Evolutionary conservation across 169 alveolate species (phyloP), one percentile per base, ranked within the genome.

Genomic region (Ichthyophthirius multifiliis): DNA sequence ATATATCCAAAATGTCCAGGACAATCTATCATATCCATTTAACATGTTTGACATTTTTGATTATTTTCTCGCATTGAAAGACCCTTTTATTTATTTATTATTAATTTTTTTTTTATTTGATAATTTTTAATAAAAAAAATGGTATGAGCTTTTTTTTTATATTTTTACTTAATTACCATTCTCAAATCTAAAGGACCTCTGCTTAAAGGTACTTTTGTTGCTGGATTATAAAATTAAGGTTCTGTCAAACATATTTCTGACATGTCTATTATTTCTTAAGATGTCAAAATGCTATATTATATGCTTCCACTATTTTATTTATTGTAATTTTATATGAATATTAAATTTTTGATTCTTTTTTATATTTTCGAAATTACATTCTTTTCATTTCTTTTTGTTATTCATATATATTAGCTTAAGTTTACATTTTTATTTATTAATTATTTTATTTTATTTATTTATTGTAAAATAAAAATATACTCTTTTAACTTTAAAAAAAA

Each of bases 1-100:
- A 98, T 91, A 82, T 93, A 97, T 5, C 99, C 99, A 93, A 97
- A 98, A 83, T 98, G 99, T 9, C 99, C 99, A 31, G 99, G 98
- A 89, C 99, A 98, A 73, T 95, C 95, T 41, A 83, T 92, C 48
- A 93, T 71, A 71, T 86, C 91, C 62, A 94, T 90, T 15, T 94
- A 90, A 79, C 99, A 98, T 35, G 99, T 97, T 31, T 93, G 92
- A 87, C 99, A 98, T 7, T 27, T 41, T 39, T 48, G 80, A 37
- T 74, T 83, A 80, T 90, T 93, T 67, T 85, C 90, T 34, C 83
- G 77, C 10, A 89, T 83, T 5, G 65, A 55, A 9, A 74, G 74
- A 35, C 47, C 43, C 62, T 23, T 2, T 37, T 37, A 30, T 46
- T 67, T 79, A 75, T 39, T 79, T 39, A n/a, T 39, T n/a, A 18